Percentiles rank a stretch among this genome's conserved stretches.
Conservation (phyloP, 1,284 basidiomycete species). For the Boletellus deceptivus region DNA sequence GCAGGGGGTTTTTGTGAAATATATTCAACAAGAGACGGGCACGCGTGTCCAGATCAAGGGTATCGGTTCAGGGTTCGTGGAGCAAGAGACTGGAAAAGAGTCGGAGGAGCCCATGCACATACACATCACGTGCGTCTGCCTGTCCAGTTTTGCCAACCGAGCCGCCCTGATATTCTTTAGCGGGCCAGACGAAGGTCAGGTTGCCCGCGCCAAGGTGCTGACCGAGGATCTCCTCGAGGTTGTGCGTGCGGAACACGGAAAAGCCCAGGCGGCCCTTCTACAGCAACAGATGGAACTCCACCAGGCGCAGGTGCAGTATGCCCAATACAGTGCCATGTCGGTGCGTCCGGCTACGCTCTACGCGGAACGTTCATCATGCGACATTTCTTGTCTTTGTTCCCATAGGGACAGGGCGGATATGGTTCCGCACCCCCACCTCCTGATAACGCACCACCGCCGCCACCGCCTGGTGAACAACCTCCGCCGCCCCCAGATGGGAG, state of each 20-base stretch:
- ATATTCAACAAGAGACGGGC: conserved; percentile 95
- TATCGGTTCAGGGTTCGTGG: conserved; percentile 91
- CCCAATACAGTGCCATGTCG: conserved; percentile 62
- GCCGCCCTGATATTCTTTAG: conserved; percentile 38
- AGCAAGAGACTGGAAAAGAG: conserved; percentile 90
- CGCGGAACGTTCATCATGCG: neutral
- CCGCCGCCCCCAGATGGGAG: conserved; percentile 54
- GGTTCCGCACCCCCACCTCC: conserved; percentile 63
- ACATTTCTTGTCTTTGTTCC: neutral
- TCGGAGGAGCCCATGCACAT: conserved; percentile 93
- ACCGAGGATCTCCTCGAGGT: conserved; percentile 89
- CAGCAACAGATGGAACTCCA: conserved; percentile 83
- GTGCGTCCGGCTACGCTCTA: conserved; percentile 43
- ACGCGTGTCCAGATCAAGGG: conserved; percentile 99
- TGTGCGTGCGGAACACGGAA: conserved; percentile 81
- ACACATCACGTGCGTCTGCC: conserved; percentile 75
- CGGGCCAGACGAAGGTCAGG: conserved; percentile 86
- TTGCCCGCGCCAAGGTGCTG: conserved; percentile 82
- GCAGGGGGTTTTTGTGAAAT: conserved; percentile 96
- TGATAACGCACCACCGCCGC: conserved; percentile 56
- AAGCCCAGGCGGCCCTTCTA: conserved; percentile 59
- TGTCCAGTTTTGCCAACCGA: neutral
- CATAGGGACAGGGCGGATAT: conserved; percentile 34
- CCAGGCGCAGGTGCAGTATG: conserved; percentile 75
- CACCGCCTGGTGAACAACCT: conserved; percentile 60